phyloP scores from a whole-genome alignment of 306 rosid genomes.

The Quercus suber region DNA sequence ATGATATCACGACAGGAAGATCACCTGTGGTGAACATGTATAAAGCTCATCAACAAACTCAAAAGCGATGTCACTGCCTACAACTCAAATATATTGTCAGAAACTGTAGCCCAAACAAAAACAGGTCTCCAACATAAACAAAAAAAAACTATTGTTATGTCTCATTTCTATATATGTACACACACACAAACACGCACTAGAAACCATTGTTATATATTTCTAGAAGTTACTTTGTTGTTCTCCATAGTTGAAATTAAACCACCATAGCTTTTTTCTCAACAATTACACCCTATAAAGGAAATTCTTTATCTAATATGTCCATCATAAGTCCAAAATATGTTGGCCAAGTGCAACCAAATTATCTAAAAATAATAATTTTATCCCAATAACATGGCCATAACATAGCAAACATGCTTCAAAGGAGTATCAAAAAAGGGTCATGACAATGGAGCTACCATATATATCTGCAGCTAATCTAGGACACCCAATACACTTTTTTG shows the following conservation, averaged over 20 bases:
- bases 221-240: background rate
- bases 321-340: too few relatives aligned
- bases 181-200: too few relatives aligned
- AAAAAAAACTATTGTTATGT: background rate
- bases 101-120: background rate
- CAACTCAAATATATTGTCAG: background rate
- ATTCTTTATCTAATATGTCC: background rate
- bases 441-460: background rate
- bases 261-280: background rate
- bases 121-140: background rate
- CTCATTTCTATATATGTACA: background rate
- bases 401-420: background rate
- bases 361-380: background rate
- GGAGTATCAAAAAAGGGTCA: background rate
- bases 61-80: slow-evolving; percentile 14
- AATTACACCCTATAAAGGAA: background rate
- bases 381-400: background rate
- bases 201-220: background rate
- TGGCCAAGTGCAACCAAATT: too few relatives aligned
- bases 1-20: slow-evolving; percentile 88
- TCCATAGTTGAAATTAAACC: background rate
- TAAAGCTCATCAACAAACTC: background rate
- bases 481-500: too few relatives aligned
- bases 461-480: background rate
- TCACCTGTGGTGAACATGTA: slow-evolving; percentile 54